phyloP scores from a whole-genome alignment of 2,329 filamentous ascomycete species.

The Colletotrichum sidae region DNA sequence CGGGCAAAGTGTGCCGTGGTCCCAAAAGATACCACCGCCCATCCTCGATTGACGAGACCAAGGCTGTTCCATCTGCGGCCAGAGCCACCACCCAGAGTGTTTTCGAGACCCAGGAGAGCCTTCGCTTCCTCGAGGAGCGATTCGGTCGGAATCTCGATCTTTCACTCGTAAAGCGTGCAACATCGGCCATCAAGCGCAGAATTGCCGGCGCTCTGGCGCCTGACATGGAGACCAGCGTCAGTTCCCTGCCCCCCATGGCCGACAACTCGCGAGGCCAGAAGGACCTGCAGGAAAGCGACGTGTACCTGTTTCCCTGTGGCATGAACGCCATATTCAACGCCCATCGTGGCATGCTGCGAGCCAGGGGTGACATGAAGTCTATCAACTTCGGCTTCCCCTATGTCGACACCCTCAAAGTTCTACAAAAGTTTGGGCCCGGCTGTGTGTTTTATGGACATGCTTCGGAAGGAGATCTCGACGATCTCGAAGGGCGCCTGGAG shows the following conservation, averaged over 20 bases:
- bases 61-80: conserved; percentile 37
- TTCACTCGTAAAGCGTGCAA: conserved; percentile 82
- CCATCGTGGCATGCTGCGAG: conserved; percentile 78
- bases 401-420: conserved; percentile 93
- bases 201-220: conserved; percentile 88
- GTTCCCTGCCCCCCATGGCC: conserved; percentile 62
- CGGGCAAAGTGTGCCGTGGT: conserved; percentile 68
- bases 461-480: conserved; percentile 81
- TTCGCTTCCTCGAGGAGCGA: conserved; percentile 89
- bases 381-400: conserved; percentile 98
- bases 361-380: conserved; percentile 76
- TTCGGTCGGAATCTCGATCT: conserved; percentile 92
- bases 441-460: conserved; percentile 89
- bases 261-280: conserved; percentile 66
- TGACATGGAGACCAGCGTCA: conserved; percentile 71
- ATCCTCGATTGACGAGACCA: conserved; percentile 53
- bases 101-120: conserved; percentile 71
- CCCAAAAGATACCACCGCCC: conserved; percentile 82
- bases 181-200: conserved; percentile 84
- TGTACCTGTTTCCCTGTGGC: conserved; percentile 88
- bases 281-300: conserved; percentile 83
- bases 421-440: conserved; percentile 93
- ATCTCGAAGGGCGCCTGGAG: conserved; percentile 79
- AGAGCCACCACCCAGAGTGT: conserved; percentile 38
- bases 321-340: conserved; percentile 97